Base-by-base conservation (phyloP, 129 eudicot species). In the Flaveria linearis region DNA sequence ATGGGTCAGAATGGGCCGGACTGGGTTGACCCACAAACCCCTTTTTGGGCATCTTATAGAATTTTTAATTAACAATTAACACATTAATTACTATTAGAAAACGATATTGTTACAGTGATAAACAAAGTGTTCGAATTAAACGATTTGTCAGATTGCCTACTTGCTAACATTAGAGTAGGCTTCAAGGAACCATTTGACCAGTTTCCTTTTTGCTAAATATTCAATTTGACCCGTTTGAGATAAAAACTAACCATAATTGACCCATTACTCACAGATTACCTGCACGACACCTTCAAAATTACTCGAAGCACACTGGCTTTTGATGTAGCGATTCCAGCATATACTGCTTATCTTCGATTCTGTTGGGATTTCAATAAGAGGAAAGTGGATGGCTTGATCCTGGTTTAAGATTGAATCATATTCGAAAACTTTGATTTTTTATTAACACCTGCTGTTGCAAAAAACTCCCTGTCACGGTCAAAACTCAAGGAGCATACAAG, bases 221-320 rank as follows among this genome's bases (percentile, higher is more conserved):
- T 49, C 14, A 49, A 13, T 52, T 53, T 26, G 68, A 61, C 42
- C 68, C 18, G 3, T 64, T 64, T 30, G 12, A 10, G 12, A 42
- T 9, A 14, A 72, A 53, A 20, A 33, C 20, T 10, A 22, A 14
- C 16, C 20, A 57, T 5, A 56, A 73, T 39, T 14, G 25, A 46
- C 42, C 62, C 56, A 20, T 62, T 74, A 49, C 65, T 14, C 20
- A 52, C 13, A 7, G 7, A 49, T 67, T 87, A 94, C 98, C 98
- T 91, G 97, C 84, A 94, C 99, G 13, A 89, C 89, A 47, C 99
- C 99, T 74, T 94, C 99, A 81, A 94, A 94, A 81, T 94, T 94
- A 64, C 99, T 89, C 14, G 97, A 94, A 47, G 99, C 99, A 68
- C 89, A 89, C 84, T 89, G 97, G 87, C 94, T 87, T 79, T 94